Evolutionary conservation across 495 filamentous ascomycete species (phyloP).

Genomic region (Aspergillus cavernicola): DNA sequence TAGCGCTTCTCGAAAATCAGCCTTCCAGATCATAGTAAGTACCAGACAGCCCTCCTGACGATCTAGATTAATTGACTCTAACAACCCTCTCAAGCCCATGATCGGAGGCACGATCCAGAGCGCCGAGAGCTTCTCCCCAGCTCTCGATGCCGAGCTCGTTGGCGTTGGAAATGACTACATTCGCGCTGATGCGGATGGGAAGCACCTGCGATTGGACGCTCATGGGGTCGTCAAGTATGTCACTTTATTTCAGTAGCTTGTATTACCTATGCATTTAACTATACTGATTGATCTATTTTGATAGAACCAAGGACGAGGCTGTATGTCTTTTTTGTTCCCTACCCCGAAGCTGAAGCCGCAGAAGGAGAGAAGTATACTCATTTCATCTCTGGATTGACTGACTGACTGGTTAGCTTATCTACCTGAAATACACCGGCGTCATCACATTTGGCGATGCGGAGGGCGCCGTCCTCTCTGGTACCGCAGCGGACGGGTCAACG

Average conservation of each 20-base stretch:
- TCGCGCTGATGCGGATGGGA: slow-evolving; percentile 43
- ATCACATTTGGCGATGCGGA: slow-evolving; percentile 34
- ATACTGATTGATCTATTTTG: too few relatives aligned
- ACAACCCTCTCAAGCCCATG: slow-evolving; percentile 34
- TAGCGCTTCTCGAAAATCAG: neutral
- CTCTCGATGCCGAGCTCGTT: slow-evolving; percentile 45
- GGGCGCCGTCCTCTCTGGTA: slow-evolving; percentile 40
- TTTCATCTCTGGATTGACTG: neutral
- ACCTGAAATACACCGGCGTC: slow-evolving; percentile 50
- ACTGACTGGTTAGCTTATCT: slow-evolving; percentile 29
- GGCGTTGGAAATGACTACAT: slow-evolving; percentile 52
- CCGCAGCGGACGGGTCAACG: slow-evolving; percentile 46
- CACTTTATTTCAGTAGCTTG: neutral
- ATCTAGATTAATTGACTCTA: neutral
- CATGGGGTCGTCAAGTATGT: slow-evolving; percentile 41
- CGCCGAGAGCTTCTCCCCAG: slow-evolving; percentile 36
- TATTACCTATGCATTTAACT: too few relatives aligned
- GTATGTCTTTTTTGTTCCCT: slow-evolving; percentile 20
- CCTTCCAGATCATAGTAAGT: neutral
- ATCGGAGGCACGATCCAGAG: slow-evolving; percentile 40
- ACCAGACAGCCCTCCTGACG: neutral
- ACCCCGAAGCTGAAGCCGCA: too few relatives aligned
- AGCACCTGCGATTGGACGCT: slow-evolving; percentile 49
- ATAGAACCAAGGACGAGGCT: slow-evolving; percentile 28
- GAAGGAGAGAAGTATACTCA: too few relatives aligned